Conservation (phyloP, 768 basidiomycete genomes). For the Melanogaster broomeanus region DNA sequence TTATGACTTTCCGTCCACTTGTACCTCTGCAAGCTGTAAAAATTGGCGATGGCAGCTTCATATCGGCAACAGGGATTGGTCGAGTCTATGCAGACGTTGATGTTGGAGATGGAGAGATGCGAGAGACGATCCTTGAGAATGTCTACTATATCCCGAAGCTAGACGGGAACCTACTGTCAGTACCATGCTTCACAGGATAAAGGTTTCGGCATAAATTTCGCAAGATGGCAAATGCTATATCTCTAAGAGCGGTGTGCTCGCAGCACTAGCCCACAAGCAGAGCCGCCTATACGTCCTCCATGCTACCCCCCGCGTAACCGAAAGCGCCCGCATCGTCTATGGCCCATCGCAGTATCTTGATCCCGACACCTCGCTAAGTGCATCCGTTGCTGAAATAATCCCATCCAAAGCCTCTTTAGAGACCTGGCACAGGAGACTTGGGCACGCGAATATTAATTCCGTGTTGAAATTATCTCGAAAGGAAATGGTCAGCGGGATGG, state of each 20-base stretch:
- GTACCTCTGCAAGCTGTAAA: background rate
- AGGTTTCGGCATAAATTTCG: background rate
- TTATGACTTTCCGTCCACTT: background rate
- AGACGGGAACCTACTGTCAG: slow-evolving; percentile 18
- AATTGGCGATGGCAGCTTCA: slow-evolving; percentile 2
- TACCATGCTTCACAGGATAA: slow-evolving; percentile 7
- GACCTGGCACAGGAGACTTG: background rate
- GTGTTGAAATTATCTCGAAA: slow-evolving; percentile 1
- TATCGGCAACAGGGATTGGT: slow-evolving; percentile 1
- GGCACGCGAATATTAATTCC: background rate
- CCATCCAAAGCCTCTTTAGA: background rate
- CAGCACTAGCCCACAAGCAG: background rate
- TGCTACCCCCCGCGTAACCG: background rate
- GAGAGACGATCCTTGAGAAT: background rate
- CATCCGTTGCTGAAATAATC: background rate
- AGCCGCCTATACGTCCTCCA: slow-evolving; percentile 4
- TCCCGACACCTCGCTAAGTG: background rate
- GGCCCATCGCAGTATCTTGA: background rate
- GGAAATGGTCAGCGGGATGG: slow-evolving; percentile 6
- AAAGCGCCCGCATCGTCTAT: background rate
- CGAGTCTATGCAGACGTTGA: background rate
- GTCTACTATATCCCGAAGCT: slow-evolving; percentile 5
- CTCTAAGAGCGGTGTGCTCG: background rate
- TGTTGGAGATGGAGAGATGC: background rate
- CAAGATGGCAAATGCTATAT: background rate